These are phyloP conservation scores for Lasiosphaeria hispida DNA, from an alignment of 495 filamentous ascomycete species.

Conservation along the genomic window DNA sequence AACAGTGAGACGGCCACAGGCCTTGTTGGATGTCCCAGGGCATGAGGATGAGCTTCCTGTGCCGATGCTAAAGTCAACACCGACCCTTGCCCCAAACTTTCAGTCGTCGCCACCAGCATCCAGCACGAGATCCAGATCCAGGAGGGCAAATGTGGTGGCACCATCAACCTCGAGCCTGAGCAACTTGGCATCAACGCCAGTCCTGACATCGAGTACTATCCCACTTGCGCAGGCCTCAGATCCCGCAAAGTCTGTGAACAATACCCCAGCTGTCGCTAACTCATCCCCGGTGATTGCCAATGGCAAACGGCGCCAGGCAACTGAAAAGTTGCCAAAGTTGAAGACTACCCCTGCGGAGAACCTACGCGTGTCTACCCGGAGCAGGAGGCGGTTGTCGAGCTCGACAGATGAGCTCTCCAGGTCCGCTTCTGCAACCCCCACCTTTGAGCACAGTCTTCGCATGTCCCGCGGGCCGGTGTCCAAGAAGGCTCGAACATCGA, in stretches of 20 bases:
- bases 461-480: slow-evolving; percentile 19
- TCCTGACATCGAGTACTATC: slow-evolving; percentile 28
- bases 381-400: slow-evolving; percentile 27
- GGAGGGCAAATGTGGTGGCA: slow-evolving; percentile 13
- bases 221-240: slow-evolving; percentile 23
- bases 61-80: slow-evolving; percentile 4
- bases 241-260: slow-evolving; percentile 4
- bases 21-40: not conserved
- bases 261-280: slow-evolving; percentile 10
- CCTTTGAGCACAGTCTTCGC: slow-evolving; percentile 33
- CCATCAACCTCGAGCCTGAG: slow-evolving; percentile 33
- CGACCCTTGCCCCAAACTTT: not conserved
- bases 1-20: slow-evolving; percentile 6
- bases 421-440: slow-evolving; percentile 24
- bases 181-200: slow-evolving; percentile 36
- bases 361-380: slow-evolving; percentile 24
- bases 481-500: slow-evolving; percentile 8
- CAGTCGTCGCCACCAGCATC: slow-evolving; percentile 31
- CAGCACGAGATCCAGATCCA: slow-evolving; percentile 21
- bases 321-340: slow-evolving; percentile 20
- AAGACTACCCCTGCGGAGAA: slow-evolving; percentile 25
- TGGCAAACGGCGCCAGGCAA: slow-evolving; percentile 25
- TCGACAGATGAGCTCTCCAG: slow-evolving; percentile 42
- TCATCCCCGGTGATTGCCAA: slow-evolving; percentile 34
- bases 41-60: not conserved